A percentile compares a stretch with the other conserved stretches of the same genome.
Evolutionary conservation across 2,329 filamentous ascomycete species (phyloP).

Genomic region (Arachnomyces sp.): DNA sequence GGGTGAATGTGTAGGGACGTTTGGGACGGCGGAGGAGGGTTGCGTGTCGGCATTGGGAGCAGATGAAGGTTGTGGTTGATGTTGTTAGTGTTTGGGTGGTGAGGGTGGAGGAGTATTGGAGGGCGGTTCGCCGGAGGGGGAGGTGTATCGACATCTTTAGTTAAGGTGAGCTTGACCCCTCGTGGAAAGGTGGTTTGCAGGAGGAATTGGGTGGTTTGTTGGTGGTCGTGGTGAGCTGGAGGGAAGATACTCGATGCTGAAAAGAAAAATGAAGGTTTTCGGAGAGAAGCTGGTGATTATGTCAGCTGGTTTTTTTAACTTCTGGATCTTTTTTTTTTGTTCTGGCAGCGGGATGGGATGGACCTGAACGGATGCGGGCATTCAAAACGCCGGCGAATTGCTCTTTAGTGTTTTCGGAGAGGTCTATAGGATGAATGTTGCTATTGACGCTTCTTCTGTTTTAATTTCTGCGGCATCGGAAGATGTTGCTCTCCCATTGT

Average conservation of each 20-base stretch:
- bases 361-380: too few species aligned
- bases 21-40: constrained; percentile 82
- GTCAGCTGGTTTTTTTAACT: constrained; percentile 18
- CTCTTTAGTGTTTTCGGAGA: too few species aligned
- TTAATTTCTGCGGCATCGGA: too few species aligned
- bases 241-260: constrained; percentile 9
- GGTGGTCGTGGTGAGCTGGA: neutral
- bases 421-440: too few species aligned
- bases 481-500: too few species aligned
- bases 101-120: constrained; percentile 2
- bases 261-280: constrained; percentile 10
- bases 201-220: constrained; percentile 10
- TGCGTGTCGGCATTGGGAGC: constrained; percentile 66
- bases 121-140: constrained; percentile 24
- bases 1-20: constrained; percentile 93
- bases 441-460: too few species aligned
- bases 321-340: too few species aligned
- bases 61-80: constrained; percentile 35
- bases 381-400: too few species aligned
- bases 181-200: neutral
- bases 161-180: neutral
- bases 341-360: too few species aligned
- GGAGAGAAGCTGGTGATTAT: constrained; percentile 19
- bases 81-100: constrained; percentile 7
- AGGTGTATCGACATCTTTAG: constrained; percentile 27